Evolutionary conservation across 768 basidiomycete species (phyloP), one percentile per base, ranked within the genome.

Genomic region (Tylopilus intermedius): DNA sequence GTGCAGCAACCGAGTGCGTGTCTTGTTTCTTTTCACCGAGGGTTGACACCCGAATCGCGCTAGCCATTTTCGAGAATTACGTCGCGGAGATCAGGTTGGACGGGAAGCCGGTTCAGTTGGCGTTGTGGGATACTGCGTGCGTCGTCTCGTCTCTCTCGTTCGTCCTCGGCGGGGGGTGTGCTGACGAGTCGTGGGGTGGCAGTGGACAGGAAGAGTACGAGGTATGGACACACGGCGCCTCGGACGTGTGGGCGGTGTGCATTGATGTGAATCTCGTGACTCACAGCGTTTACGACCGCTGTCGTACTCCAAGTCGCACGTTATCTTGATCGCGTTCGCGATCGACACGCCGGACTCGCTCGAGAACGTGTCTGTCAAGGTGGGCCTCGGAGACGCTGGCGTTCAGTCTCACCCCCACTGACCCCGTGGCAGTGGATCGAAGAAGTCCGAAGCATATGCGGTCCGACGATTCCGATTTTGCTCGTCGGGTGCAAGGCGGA

Each of bases 181-280:
- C 13, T 33, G 11, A 33, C 13, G 4, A 8, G 14, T 37, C 13
- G 11, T 24, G 41, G 14, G 32, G 15, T 66, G 30, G 9, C 30
- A 96, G 94, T 64, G 94, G 95, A 43, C 94, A 97, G 75, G 95
- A 99, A 76, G 95, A 96, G 74, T 97, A 99, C 70, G 95, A 98
- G 78, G 90, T 90, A 26, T 24, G 24, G 24, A 24, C 24, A 24
- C 24, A 24, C 24, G 24, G 24, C 24, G 5, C 24, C 5, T 24
- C 24, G 24, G 24, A 24, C 24, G 24, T 24, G 18, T 18, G 18
- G 18, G 18, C 18, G 18, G 18, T 18, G 18, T 18, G 24, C 24
- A 24, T 5, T 24, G 24, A 24, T 5, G 4, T 30, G 30, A 18
- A 10, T 30, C 8, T 30, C 41, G 15, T 52, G n/a, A 18, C 18